A percentile compares a stretch with the other conserved stretches of the same genome.
Evolutionary conservation across 202 grass and related monocot species (phyloP).

Genomic region (Saccharum hybrid): DNA sequence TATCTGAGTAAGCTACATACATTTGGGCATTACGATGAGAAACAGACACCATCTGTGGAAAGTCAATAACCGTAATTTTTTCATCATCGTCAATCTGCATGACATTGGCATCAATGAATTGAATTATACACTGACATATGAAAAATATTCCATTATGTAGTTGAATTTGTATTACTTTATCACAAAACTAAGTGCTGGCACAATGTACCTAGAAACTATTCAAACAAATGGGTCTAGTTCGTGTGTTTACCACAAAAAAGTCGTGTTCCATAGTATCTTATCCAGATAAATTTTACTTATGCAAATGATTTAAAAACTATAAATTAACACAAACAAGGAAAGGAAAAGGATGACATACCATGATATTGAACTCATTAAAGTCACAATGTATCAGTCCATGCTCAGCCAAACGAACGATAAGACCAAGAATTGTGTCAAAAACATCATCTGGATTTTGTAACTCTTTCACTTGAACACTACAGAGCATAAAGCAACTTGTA

Average conservation of each 20-base stretch:
- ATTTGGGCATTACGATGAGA: slow-evolving; percentile 93
- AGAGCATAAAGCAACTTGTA: slow-evolving; percentile 22
- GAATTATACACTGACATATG: neutral
- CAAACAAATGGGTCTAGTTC: neutral
- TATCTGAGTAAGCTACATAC: slow-evolving; percentile 48
- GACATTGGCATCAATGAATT: slow-evolving; percentile 23
- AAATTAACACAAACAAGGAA: neutral
- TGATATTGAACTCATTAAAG: slow-evolving; percentile 99
- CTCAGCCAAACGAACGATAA: slow-evolving; percentile 82
- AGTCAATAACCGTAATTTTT: slow-evolving; percentile 88
- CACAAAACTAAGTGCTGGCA: neutral
- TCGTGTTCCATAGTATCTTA: neutral
- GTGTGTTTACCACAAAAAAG: neutral
- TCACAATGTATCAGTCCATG: slow-evolving; percentile 99
- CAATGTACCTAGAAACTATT: neutral
- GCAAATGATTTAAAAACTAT: neutral
- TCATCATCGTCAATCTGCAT: slow-evolving; percentile 85
- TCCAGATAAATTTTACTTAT: neutral
- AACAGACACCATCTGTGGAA: slow-evolving; percentile 98
- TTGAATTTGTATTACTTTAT: no score
- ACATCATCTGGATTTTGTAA: slow-evolving; percentile 85
- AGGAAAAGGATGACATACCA: slow-evolving; percentile 60
- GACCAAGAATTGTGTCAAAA: slow-evolving; percentile 80
- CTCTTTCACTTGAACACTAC: slow-evolving; percentile 84
- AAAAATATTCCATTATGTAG: neutral